Percentiles rank a stretch among this genome's conserved stretches.
These are phyloP conservation scores for Agrocybe praecox DNA, from an alignment of 768 basidiomycete genomes.

Conservation along the genomic window DNA sequence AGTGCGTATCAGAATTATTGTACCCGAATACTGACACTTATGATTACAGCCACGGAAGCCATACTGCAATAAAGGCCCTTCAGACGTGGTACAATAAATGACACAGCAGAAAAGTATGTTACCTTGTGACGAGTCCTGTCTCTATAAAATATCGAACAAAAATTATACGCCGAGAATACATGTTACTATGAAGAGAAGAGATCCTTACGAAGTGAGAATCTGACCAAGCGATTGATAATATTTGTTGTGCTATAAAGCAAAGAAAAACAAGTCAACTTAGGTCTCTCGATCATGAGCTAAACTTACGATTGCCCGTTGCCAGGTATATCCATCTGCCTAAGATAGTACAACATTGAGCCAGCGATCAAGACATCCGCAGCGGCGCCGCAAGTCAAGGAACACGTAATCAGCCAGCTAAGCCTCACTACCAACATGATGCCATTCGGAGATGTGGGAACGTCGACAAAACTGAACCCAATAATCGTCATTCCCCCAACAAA, in stretches of 20 bases:
- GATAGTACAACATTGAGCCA: constrained; percentile 7
- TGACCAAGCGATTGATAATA: constrained; percentile 16
- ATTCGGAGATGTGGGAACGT: constrained; percentile 14
- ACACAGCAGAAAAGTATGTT: too few species aligned
- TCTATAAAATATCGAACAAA: background rate
- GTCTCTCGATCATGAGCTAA: background rate
- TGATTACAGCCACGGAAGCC: constrained; percentile 11
- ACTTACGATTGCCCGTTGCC: constrained; percentile 11
- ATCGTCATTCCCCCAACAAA: constrained; percentile 14
- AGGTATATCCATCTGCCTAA: constrained; percentile 9
- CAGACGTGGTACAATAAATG: too few species aligned
- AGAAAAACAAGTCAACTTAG: too few species aligned
- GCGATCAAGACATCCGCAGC: constrained; percentile 16
- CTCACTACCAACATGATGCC: constrained; percentile 8
- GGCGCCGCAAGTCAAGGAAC: constrained; percentile 11
- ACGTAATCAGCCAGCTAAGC: constrained; percentile 17
- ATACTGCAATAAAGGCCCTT: background rate
- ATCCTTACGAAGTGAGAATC: constrained; percentile 16
- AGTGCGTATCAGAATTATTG: background rate
- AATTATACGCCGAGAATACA: background rate
- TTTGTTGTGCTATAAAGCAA: constrained; percentile 12
- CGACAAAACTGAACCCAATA: constrained; percentile 9
- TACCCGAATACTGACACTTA: constrained; percentile 4
- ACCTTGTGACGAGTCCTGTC: constrained; percentile 17
- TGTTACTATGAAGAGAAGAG: background rate